Conservation (phyloP, 2,329 filamentous ascomycete species). For the Clonostachys solani region DNA sequence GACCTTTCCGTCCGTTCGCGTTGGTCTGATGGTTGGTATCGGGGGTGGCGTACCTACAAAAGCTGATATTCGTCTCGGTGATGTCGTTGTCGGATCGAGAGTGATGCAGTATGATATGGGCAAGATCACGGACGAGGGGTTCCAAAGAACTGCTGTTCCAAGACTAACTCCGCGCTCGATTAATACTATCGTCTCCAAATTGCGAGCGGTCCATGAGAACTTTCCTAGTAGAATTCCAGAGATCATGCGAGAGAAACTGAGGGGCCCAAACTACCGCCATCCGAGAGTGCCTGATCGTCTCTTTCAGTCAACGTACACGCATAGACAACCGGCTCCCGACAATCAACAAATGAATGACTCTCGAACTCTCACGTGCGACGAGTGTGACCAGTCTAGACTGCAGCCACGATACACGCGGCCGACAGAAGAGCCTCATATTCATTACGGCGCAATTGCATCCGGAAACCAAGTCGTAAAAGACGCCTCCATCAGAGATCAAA, state of each 20-base stretch:
- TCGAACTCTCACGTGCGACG: not conserved
- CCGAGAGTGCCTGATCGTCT: not conserved
- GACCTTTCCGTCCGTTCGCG: constrained; percentile 5
- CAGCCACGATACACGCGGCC: not conserved
- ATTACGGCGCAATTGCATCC: constrained; percentile 9
- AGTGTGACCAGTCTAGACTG: constrained; percentile 2
- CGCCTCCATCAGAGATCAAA: constrained; percentile 9
- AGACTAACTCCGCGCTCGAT: not conserved
- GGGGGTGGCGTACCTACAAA: constrained; percentile 14
- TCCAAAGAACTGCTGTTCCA: not conserved
- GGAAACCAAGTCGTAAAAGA: constrained; percentile 13
- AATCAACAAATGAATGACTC: not conserved
- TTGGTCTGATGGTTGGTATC: constrained; percentile 14
- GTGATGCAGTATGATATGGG: constrained; percentile 13
- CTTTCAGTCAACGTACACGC: not conserved
- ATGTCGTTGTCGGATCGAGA: constrained; percentile 4
- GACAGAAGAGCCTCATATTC: constrained; percentile 1
- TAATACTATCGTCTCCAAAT: constrained; percentile 2
- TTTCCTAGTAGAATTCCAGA: not conserved
- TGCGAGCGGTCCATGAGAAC: not conserved
- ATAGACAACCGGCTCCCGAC: not conserved
- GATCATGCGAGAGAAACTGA: not conserved
- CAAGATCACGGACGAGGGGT: constrained; percentile 2
- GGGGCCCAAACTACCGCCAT: not conserved
- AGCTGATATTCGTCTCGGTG: not conserved